A percentile compares a stretch with the other conserved stretches of the same genome.
Evolutionary conservation across 2,329 filamentous ascomycete genomes (phyloP).

Genomic region (Alternaria brassicae): DNA sequence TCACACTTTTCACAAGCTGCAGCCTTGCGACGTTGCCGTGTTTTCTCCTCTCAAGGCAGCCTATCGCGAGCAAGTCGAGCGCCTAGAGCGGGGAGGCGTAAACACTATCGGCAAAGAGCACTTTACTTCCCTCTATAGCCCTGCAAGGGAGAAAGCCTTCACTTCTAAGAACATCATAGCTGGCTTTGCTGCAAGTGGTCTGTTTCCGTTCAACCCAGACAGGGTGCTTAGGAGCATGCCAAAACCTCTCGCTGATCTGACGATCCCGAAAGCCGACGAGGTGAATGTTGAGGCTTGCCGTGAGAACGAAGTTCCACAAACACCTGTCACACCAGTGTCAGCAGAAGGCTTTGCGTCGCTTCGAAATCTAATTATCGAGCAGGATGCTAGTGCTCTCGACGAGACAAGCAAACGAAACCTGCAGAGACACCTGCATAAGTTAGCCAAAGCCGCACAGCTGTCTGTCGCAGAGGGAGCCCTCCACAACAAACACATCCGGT

Average conservation of each 20-base stretch:
- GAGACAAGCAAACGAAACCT: slow-evolving; percentile 26
- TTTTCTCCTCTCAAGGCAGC: not conserved
- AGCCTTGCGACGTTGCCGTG: not conserved
- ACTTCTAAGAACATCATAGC: slow-evolving; percentile 40
- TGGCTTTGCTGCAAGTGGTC: slow-evolving; percentile 32
- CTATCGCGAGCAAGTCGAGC: not conserved
- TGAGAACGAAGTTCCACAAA: slow-evolving; percentile 32
- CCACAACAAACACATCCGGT: no score
- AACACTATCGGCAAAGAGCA: slow-evolving; percentile 19
- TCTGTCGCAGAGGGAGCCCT: not conserved
- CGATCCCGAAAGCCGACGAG: slow-evolving; percentile 23
- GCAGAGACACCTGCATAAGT: slow-evolving; percentile 14
- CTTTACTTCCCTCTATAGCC: slow-evolving; percentile 13
- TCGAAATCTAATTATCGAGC: slow-evolving; percentile 20
- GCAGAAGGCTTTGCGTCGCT: slow-evolving; percentile 29
- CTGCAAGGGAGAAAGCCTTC: slow-evolving; percentile 30
- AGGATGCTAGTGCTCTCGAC: slow-evolving; percentile 26
- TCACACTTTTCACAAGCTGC: not conserved
- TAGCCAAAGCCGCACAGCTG: slow-evolving; percentile 30
- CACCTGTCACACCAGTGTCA: slow-evolving; percentile 37
- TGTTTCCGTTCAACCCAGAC: slow-evolving; percentile 40
- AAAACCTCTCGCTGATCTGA: slow-evolving; percentile 26
- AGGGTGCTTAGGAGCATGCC: slow-evolving; percentile 38
- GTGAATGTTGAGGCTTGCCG: slow-evolving; percentile 14
- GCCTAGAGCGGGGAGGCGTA: slow-evolving; percentile 17